Evolutionary conservation across 768 basidiomycete species (phyloP), one percentile per base, ranked within the genome.

Genomic region (Termitomyces sp.): DNA sequence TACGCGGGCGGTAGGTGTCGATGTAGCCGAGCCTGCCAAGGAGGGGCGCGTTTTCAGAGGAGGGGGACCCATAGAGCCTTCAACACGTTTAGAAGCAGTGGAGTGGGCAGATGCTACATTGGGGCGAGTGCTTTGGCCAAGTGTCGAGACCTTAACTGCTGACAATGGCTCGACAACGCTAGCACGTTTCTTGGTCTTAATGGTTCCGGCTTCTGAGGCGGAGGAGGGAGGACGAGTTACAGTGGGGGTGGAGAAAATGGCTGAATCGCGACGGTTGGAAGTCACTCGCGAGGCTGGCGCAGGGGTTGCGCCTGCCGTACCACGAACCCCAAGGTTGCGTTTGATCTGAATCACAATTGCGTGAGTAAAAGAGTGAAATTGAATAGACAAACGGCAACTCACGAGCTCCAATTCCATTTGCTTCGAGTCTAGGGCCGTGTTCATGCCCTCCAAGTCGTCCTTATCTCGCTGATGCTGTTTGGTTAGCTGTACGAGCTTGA

Each of bases 371-470:
- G n/a, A 12, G 11, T 23, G 10, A 35, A 39, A 20, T 33, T 31
- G 22, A 52, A 40, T 27, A 58, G 48, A 29, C 48, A 40, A 31
- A 59, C 47, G 29, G 36, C 13, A 38, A 62, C 52, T 77, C 83
- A 97, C 94, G 68, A 95, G 66, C 66, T 96, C 93, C 36, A 97
- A 73, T 68, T 96, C 94, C 68, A 95, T 93, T 64, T 97, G 94
- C 71, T 97, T 97, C 23, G 92, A 86, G 69, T 95, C 92, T 51
- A 97, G 71, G 0, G 94, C 94, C 33, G 95, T 93, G 63, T 96
- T 94, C 62, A 96, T 71, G n/a, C 90, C 88, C 45, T 80, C 70
- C 20, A 89, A 67, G 68, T 96, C 94, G 40, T 94, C 88, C 68
- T 87, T 85, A 57, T 88, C 80, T 36, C 81, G 75, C 62, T 86